Evolutionary conservation across 108 stramenopile genomes (phyloP), one percentile per base, ranked within the genome.

Genomic region (Cyclotella cryptica): DNA sequence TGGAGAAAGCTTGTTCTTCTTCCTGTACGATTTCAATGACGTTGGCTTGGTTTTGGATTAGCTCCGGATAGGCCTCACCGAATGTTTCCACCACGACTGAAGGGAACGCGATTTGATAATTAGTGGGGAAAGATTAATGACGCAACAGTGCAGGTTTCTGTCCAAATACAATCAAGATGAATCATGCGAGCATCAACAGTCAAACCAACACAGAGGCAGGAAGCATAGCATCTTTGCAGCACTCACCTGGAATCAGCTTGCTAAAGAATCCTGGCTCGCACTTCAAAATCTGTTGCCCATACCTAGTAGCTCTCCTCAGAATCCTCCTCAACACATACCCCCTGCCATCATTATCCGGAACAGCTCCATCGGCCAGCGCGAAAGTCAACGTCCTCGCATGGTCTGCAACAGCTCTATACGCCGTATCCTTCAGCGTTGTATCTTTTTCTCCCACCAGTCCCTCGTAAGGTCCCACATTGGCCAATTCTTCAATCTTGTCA

Each of bases 331-430:
- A 78, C 9, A 98, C 99, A 81, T 99, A 98, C 8, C 99, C 98
- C 41, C 99, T 81, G 17, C 99, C 99, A 70, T 98, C 98, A 81
- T 97, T 98, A 71, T 87, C 95, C 8, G 98, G 98, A 40, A 94
- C 90, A 24, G 95, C 97, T 8, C 99, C 99, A 86, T 99, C 99
- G 21, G 98, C 94, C 86, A 99, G 89, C 52, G 99, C 99, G 72
- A 98, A 97, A 6, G 86, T 82, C 41, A 99, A 85, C 7, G 97
- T 97, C 27, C 99, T 88, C 30, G 95, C 97, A 77, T 99, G 99
- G 89, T 99, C 99, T 51, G 98, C 98, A 58, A 98, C 91, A 43
- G 96, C 99, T 12, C 99, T 88, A 80, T 99, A 99, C 39, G 99
- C 99, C 71, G 96, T 99, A 87, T 99, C 98, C 67, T 88, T 79